Evolutionary conservation across 257 asterid genomes (phyloP).

Genomic region (Solanum bulbocastanum): DNA sequence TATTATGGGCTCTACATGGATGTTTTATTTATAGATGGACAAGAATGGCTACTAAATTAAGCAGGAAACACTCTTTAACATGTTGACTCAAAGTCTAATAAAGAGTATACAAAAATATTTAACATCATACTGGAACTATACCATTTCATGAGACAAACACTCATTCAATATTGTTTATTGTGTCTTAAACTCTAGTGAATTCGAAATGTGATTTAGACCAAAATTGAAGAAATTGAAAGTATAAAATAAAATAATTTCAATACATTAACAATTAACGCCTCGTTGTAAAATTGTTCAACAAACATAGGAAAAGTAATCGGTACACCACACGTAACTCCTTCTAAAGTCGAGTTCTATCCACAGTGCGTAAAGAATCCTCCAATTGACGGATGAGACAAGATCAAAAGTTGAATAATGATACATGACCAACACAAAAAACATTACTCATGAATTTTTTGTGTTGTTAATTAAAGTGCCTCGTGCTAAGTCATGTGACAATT

Average conservation of each 20-base stretch:
- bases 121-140: too few relatives aligned
- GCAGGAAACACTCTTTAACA: neutral
- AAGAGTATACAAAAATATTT: too few relatives aligned
- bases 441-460: slow-evolving; percentile 4
- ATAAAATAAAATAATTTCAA: neutral
- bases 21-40: neutral
- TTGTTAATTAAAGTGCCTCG: slow-evolving; percentile 30
- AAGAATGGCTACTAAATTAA: neutral
- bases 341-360: neutral
- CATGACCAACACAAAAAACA: slow-evolving; percentile 51
- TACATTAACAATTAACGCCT: neutral
- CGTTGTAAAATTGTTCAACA: neutral
- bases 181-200: neutral
- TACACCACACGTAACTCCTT: neutral
- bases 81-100: too few relatives aligned
- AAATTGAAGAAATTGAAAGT: neutral
- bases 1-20: neutral
- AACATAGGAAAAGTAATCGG: neutral
- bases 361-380: neutral
- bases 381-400: neutral
- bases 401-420: slow-evolving; percentile 10
- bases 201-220: neutral
- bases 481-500: neutral
- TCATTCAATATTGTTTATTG: too few relatives aligned
- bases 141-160: too few relatives aligned